Evolutionary conservation across 129 eudicot genomes (phyloP).

Genomic region (Flaveria linearis): DNA sequence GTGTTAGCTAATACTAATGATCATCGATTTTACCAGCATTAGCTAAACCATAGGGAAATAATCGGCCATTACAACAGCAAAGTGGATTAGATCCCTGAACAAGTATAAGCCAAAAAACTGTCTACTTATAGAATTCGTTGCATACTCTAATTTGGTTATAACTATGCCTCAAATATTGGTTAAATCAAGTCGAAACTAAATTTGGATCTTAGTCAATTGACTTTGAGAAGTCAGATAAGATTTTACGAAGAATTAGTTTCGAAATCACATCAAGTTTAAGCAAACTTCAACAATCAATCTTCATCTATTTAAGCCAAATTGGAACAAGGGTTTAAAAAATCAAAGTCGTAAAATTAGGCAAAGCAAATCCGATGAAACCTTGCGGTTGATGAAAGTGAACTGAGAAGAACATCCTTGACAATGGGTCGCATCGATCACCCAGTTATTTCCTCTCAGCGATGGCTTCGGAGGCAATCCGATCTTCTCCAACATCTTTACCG

Average conservation of each 20-base stretch:
- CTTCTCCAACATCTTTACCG: slow-evolving; percentile 79
- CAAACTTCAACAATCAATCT: slow-evolving; percentile 18
- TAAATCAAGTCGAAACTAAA: neutral
- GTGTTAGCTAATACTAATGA: slow-evolving; percentile 5
- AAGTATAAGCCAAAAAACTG: neutral
- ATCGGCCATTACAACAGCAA: neutral
- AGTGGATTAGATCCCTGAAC: slow-evolving; percentile 12
- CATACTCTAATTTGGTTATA: slow-evolving; percentile 8
- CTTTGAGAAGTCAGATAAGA: neutral
- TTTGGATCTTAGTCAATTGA: slow-evolving; percentile 8
- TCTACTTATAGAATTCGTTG: neutral
- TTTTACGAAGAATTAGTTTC: neutral
- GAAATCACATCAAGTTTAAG: slow-evolving; percentile 1
- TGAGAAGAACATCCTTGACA: slow-evolving; percentile 93
- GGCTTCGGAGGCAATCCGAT: slow-evolving; percentile 94
- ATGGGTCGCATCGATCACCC: slow-evolving; percentile 90
- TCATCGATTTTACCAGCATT: neutral
- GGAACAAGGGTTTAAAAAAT: neutral
- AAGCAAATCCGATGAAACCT: slow-evolving; percentile 48
- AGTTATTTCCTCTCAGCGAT: slow-evolving; percentile 75
- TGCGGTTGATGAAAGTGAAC: slow-evolving; percentile 93
- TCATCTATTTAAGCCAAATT: neutral
- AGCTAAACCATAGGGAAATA: neutral
- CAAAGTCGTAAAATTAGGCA: neutral
- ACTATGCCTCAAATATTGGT: neutral